These are phyloP conservation scores for Vicia sativa DNA, from an alignment of 306 rosid species.

Conservation along the genomic window DNA sequence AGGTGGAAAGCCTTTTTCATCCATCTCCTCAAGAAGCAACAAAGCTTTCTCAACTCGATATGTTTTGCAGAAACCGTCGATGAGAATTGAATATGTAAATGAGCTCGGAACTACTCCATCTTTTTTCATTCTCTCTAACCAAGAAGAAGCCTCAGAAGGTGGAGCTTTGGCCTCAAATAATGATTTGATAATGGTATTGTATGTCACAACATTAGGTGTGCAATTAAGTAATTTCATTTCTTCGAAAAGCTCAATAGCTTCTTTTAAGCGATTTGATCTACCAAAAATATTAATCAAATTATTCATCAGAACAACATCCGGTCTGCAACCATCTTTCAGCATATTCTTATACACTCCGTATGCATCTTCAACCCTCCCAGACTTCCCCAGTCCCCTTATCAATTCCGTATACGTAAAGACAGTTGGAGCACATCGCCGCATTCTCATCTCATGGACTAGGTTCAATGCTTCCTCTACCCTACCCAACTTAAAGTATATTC, in stretches of 20 bases:
- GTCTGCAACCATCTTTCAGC: slow-evolving; percentile 72
- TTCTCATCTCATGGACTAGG: slow-evolving; percentile 72
- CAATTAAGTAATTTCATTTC: slow-evolving; percentile 67
- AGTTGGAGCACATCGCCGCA: slow-evolving; percentile 63
- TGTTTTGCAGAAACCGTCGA: slow-evolving; percentile 92
- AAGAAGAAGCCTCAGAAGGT: slow-evolving; percentile 58
- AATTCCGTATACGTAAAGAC: slow-evolving; percentile 83
- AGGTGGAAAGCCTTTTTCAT: slow-evolving; percentile 90
- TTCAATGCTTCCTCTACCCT: slow-evolving; percentile 67
- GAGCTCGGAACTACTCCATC: slow-evolving; percentile 76
- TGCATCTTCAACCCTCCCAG: slow-evolving; percentile 81
- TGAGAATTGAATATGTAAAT: slow-evolving; percentile 84
- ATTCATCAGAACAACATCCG: slow-evolving; percentile 82
- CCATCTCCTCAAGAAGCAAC: slow-evolving; percentile 98
- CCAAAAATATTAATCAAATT: slow-evolving; percentile 81
- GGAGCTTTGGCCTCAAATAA: slow-evolving; percentile 75
- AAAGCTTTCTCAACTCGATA: slow-evolving; percentile 83
- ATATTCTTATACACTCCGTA: slow-evolving; percentile 54
- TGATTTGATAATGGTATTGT: slow-evolving; percentile 73
- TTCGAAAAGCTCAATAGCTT: slow-evolving; percentile 60
- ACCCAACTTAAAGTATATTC: slow-evolving; percentile 67
- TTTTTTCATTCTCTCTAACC: slow-evolving; percentile 89
- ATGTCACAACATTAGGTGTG: slow-evolving; percentile 79
- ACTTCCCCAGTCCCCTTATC: slow-evolving; percentile 87
- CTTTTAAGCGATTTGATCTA: slow-evolving; percentile 67